Evolutionary conservation across 345 rosid species (phyloP).

Genomic region (Eucalyptus polyanthemos): DNA sequence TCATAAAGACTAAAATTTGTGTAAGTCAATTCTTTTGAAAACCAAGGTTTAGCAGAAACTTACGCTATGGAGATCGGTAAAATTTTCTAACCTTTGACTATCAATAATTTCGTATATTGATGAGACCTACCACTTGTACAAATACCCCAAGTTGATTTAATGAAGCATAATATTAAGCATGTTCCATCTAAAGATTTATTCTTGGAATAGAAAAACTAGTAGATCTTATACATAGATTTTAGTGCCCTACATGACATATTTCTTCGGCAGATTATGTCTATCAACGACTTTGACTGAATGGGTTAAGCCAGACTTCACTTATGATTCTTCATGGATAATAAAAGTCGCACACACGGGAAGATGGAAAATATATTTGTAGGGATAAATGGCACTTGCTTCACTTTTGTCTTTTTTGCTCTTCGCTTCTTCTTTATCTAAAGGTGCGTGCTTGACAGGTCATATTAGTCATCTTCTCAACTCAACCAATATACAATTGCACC

Average conservation of each 20-base stretch:
- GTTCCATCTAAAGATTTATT: neutral
- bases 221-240: neutral
- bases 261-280: neutral
- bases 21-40: too few species aligned
- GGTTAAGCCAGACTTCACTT: neutral
- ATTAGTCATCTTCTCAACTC: fast-evolving
- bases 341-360: too few species aligned
- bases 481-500: too few species aligned
- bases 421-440: too few species aligned
- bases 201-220: too few species aligned
- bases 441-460: too few species aligned
- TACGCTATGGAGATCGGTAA: neutral
- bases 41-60: neutral
- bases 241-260: neutral
- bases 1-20: too few species aligned
- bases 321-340: too few species aligned
- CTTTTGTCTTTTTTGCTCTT: too few species aligned
- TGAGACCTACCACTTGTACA: fast-evolving
- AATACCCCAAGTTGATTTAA: neutral
- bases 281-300: fast-evolving
- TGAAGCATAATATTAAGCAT: neutral
- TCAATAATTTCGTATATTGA: neutral
- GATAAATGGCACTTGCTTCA: too few species aligned
- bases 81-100: neutral
- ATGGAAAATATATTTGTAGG: too few species aligned